A percentile compares a stretch with the other conserved stretches of the same genome.
Evolutionary conservation across 805 yeast genomes (phyloP).

Genomic region (Suhomyces prunicola): DNA sequence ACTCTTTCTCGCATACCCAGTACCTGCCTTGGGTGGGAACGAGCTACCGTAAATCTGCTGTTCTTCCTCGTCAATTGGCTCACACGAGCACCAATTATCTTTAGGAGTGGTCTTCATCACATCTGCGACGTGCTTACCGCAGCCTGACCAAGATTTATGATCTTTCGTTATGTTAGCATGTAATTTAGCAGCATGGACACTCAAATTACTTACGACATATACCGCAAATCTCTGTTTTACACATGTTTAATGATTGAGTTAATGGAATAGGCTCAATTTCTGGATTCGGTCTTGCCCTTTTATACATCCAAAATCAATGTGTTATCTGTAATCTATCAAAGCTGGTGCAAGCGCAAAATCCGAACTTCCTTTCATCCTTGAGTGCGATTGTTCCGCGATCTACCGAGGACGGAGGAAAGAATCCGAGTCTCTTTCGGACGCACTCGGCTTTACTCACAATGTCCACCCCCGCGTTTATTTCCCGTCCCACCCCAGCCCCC

Average conservation of each 20-base stretch:
- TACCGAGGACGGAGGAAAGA: conserved; percentile 1
- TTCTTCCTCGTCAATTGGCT: conserved; percentile 38
- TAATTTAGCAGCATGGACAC: not conserved
- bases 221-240: conserved; percentile 36
- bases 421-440: not conserved
- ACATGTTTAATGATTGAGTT: conserved; percentile 19
- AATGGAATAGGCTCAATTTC: not conserved
- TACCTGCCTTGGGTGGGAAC: conserved; percentile 65
- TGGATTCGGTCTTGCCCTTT: not conserved
- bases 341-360: not conserved
- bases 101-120: conserved; percentile 54
- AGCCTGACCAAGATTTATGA: conserved; percentile 64
- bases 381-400: not conserved
- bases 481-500: not conserved
- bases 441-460: not conserved
- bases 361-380: not conserved
- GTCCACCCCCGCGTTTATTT: not conserved
- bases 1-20: conserved; percentile 43
- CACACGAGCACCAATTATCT: conserved; percentile 54
- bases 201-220: conserved; percentile 25
- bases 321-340: not conserved
- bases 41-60: conserved; percentile 7
- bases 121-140: conserved; percentile 50
- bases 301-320: not conserved
- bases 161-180: conserved; percentile 16